Conservation (phyloP, 106 monocot genomes). For the Dendrobium huoshanense region DNA sequence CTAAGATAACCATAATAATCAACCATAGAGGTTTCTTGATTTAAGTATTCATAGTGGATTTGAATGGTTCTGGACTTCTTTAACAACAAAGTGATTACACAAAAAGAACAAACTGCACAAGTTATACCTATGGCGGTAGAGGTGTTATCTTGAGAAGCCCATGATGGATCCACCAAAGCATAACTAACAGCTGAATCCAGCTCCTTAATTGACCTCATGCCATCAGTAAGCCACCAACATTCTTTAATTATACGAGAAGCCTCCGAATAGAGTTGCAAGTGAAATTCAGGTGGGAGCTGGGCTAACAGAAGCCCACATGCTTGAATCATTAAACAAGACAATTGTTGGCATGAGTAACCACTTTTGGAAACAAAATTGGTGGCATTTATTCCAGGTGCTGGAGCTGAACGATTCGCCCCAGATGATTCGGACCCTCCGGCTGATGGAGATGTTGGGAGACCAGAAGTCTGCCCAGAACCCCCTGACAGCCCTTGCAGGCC, state of each 20-base stretch:
- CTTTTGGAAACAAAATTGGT: constrained; percentile 73
- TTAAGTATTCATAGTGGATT: background rate
- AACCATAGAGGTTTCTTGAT: background rate
- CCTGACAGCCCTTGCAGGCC: constrained; percentile 42
- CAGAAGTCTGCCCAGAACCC: constrained; percentile 49
- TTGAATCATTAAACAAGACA: constrained; percentile 95
- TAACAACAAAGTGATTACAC: background rate
- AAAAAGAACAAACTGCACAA: background rate
- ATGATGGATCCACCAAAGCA: constrained; percentile 86
- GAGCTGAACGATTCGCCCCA: constrained; percentile 33
- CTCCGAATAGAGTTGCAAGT: constrained; percentile 83
- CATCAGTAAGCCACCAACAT: constrained; percentile 95
- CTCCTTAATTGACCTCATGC: constrained; percentile 63
- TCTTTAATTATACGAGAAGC: constrained; percentile 94
- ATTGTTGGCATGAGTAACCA: constrained; percentile 86
- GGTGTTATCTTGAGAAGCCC: constrained; percentile 94
- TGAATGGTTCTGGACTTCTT: background rate
- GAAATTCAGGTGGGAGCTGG: constrained; percentile 96
- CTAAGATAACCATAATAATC: no score
- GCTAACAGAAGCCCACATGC: constrained; percentile 90
- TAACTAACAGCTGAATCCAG: constrained; percentile 83
- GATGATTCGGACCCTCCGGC: constrained; percentile 58
- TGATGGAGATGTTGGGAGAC: constrained; percentile 77
- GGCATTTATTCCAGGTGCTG: constrained; percentile 37
- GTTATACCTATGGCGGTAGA: constrained; percentile 79